Evolutionary conservation across 164 flowering plant genomes (phyloP).

Genomic region (Chimonanthus praecox): DNA sequence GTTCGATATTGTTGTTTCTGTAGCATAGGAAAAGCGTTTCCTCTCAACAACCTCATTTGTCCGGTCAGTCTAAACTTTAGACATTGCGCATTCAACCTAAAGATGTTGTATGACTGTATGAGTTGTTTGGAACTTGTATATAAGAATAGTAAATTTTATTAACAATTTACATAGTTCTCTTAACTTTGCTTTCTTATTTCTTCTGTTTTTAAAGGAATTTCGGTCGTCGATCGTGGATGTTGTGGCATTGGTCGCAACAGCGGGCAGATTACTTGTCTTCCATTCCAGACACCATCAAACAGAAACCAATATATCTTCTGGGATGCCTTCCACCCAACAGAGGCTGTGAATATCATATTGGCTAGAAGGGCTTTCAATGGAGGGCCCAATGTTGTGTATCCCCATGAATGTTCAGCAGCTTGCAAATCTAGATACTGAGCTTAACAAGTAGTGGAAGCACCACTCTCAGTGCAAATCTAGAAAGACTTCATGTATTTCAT

Average conservation of each 20-base stretch:
- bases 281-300: conserved; percentile 71
- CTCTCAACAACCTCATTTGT: too few relatives aligned
- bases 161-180: too few relatives aligned
- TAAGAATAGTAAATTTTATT: too few relatives aligned
- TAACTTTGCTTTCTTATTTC: neutral
- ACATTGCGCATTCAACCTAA: too few relatives aligned
- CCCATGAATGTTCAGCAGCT: conserved; percentile 79
- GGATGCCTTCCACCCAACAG: conserved; percentile 98
- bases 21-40: too few relatives aligned
- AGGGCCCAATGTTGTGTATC: conserved; percentile 35
- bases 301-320: conserved; percentile 71
- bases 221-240: conserved; percentile 60
- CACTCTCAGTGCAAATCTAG: neutral
- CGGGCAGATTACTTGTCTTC: conserved; percentile 91
- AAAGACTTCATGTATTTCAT: neutral
- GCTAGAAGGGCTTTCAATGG: conserved; percentile 66
- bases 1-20: too few relatives aligned
- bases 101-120: too few relatives aligned
- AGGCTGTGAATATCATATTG: conserved; percentile 58
- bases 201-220: conserved; percentile 43
- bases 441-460: neutral
- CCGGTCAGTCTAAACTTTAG: too few relatives aligned
- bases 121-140: too few relatives aligned
- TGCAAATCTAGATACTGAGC: conserved; percentile 36
- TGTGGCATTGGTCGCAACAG: conserved; percentile 87